These are phyloP conservation scores for Aspergillus taichungensis DNA, from an alignment of 495 filamentous ascomycete species.

Conservation along the genomic window DNA sequence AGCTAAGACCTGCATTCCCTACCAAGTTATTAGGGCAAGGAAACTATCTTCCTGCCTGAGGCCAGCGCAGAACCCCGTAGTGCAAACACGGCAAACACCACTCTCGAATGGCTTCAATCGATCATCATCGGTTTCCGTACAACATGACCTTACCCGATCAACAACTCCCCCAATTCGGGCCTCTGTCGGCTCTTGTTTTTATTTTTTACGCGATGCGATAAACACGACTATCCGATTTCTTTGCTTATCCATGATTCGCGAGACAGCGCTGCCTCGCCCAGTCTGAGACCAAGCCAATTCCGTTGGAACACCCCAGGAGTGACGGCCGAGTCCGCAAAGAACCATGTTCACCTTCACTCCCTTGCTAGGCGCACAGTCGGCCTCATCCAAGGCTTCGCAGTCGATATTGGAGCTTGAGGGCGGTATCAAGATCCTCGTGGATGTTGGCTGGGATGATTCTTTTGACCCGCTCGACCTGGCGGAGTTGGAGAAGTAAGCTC, in stretches of 20 bases:
- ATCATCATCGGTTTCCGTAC: too few species aligned
- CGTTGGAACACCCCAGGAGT: conserved; percentile 4
- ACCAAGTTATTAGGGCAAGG: too few species aligned
- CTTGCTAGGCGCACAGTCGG: conserved; percentile 79
- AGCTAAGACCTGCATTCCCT: too few species aligned
- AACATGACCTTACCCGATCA: too few species aligned
- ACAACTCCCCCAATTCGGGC: too few species aligned
- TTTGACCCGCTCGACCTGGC: conserved; percentile 75
- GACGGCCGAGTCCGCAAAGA: conserved; percentile 8
- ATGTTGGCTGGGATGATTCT: conserved; percentile 90
- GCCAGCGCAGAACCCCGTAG: background rate
- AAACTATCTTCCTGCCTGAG: too few species aligned
- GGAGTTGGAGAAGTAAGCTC: conserved; percentile 75
- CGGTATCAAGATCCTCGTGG: conserved; percentile 87
- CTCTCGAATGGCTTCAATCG: background rate
- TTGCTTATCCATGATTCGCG: too few species aligned
- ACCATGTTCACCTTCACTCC: conserved; percentile 93
- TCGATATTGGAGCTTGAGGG: conserved; percentile 94
- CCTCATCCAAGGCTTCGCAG: conserved; percentile 73
- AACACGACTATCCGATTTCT: too few species aligned
- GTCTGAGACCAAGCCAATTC: conserved; percentile 1
- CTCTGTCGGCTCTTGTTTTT: too few species aligned
- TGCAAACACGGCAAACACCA: conserved; percentile 5
- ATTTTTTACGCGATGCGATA: background rate
- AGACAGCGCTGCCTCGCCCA: too few species aligned